phyloP scores from a whole-genome alignment of 208 protist species.

The Phytomonas serpens region DNA sequence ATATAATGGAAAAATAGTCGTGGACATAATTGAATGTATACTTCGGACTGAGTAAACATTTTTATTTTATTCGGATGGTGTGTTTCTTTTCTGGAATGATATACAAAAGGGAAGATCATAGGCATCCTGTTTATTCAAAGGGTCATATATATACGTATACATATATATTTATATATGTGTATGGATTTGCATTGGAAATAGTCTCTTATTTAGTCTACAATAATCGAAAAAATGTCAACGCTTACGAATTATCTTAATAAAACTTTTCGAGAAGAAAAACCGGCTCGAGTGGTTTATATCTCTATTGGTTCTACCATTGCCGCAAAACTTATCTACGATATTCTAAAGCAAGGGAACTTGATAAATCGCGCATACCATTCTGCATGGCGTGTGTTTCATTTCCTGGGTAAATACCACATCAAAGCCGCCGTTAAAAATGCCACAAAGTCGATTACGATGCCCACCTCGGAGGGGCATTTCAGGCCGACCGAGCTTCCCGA shows the following conservation, averaged over 20 bases:
- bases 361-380: constrained; percentile 38
- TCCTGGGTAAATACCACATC: constrained; percentile 51
- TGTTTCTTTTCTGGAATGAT: not conserved
- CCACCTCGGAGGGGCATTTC: constrained; percentile 52
- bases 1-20: not conserved
- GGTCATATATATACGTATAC: not conserved
- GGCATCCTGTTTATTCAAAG: not conserved
- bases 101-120: not conserved
- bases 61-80: not conserved
- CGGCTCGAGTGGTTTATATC: constrained; percentile 47
- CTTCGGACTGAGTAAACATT: not conserved
- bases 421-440: constrained; percentile 31
- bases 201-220: not conserved
- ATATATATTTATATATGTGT: constrained; percentile 8
- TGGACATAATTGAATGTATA: not conserved
- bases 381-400: constrained; percentile 47
- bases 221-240: constrained; percentile 24
- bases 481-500: constrained; percentile 53
- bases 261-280: constrained; percentile 31
- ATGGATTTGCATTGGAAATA: constrained; percentile 2
- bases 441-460: constrained; percentile 45
- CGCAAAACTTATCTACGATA: constrained; percentile 28
- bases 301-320: constrained; percentile 30
- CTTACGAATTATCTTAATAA: constrained; percentile 56
- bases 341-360: constrained; percentile 41